Conservation (phyloP, 176 grass and related monocot genomes). For the Triticum monococcum region DNA sequence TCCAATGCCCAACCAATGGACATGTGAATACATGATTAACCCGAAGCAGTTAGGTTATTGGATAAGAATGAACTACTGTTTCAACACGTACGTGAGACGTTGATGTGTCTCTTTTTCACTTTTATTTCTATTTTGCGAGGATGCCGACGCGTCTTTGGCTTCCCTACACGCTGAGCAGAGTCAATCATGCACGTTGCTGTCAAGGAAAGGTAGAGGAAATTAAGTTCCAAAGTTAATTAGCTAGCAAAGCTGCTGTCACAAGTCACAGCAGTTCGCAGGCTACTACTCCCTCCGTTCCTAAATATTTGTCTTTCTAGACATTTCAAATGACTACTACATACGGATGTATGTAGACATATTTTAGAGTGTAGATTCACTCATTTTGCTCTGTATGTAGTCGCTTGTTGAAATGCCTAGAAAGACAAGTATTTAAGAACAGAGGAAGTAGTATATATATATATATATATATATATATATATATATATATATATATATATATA, state of each 20-base stretch:
- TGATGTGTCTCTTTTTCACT: not conserved
- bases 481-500: too few species aligned
- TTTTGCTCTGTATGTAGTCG: too few species aligned
- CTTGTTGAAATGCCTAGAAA: too few species aligned
- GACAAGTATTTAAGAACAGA: too few species aligned
- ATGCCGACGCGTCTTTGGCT: not conserved
- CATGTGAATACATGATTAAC: not conserved
- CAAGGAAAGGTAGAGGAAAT: not conserved
- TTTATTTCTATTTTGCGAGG: not conserved
- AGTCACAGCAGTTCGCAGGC: not conserved
- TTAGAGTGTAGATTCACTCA: too few species aligned
- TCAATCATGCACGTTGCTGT: not conserved
- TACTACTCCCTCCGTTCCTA: too few species aligned
- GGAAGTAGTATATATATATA: too few species aligned
- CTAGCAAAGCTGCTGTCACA: not conserved
- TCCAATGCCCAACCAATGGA: not conserved
- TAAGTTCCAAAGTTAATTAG: not conserved
- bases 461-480: too few species aligned
- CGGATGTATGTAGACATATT: too few species aligned
- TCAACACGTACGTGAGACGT: not conserved
- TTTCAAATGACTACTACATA: too few species aligned
- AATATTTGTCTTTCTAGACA: too few species aligned
- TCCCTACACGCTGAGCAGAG: not conserved
- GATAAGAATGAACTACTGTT: not conserved
- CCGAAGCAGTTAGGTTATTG: not conserved